Base-by-base conservation (phyloP, 768 basidiomycete genomes). In the Pholiota microspora region DNA sequence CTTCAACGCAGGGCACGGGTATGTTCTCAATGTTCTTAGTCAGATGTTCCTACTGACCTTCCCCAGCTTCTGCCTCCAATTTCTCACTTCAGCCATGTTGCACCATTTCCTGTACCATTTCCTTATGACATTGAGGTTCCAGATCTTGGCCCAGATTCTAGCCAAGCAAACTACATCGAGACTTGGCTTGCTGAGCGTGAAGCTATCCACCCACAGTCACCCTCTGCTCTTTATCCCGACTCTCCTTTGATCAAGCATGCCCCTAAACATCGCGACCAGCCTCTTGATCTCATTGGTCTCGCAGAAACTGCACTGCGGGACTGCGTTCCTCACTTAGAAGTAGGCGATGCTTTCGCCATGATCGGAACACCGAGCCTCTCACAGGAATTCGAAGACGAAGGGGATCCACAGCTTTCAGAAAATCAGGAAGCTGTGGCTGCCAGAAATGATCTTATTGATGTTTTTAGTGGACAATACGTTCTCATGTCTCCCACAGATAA, bases 91-190 rank as follows among this genome's bases (percentile, higher is more conserved):
- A 81, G 88, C n/a, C 84, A 86, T 65, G 86, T 92, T 51, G 79
- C 89, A 2, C 95, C 96, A 0, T 80, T 92, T 58, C 92, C 93
- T 7, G 56, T 89, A 0, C 73, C 85, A 2, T 98, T 97, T 69
- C 96, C 95, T 0, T 93, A 88, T 68, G 74, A 84, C 28, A 84
- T 96, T 23, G 72, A 78, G 46, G 74, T 81, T 0, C 81, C 79
- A n/a, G 74, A 78, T 15, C 71, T 69, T 1, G 67, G 68, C 0
- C 67, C 66, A 6, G 47, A 86, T 66, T 9, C 40, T 21, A 80
- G 84, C 63, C 77, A 42, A 21, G 10, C 72, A 0, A 77, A 73
- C 2, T 80, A 85, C 61, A 81, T 95, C 24, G 95, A 94, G 68
- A 74, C 79, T 59, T 94, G 92, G 87, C 78, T 96, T 31, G 65